Percentiles rank a stretch among this genome's conserved stretches.
phyloP scores from a whole-genome alignment of 306 rosid genomes.

The Mimosa pudica region DNA sequence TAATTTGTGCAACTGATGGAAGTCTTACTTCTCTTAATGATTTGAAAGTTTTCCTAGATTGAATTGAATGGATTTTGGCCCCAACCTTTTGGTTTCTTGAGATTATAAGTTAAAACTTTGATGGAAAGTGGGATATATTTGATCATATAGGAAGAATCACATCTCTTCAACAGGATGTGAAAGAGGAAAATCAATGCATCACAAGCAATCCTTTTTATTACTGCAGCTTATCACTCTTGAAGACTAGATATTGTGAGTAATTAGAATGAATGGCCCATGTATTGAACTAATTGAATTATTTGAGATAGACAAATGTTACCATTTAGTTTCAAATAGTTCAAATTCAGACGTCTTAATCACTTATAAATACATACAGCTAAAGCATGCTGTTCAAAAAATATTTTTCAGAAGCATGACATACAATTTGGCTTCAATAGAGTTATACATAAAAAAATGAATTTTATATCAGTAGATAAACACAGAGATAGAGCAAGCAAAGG shows the following conservation, averaged over 20 bases:
- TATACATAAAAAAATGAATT: background rate
- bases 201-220: background rate
- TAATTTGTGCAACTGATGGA: constrained; percentile 24
- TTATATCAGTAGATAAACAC: background rate
- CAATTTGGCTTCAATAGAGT: background rate
- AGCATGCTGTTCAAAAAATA: background rate
- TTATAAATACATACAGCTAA: background rate
- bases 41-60: constrained; percentile 29
- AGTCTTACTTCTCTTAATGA: constrained; percentile 16
- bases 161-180: background rate
- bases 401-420: background rate
- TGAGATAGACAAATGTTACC: background rate
- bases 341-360: background rate
- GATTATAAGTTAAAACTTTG: constrained; percentile 12
- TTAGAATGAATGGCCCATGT: background rate
- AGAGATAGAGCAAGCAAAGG: background rate
- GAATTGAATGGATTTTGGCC: constrained; percentile 23
- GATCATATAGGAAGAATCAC: background rate
- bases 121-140: background rate
- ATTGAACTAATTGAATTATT: background rate
- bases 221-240: background rate
- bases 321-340: background rate
- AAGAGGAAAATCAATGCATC: background rate
- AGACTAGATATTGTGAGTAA: background rate
- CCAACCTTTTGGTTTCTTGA: constrained; percentile 17